Base-by-base conservation (phyloP, 1,284 basidiomycete genomes). In the Sphaerobolus stellatus region DNA sequence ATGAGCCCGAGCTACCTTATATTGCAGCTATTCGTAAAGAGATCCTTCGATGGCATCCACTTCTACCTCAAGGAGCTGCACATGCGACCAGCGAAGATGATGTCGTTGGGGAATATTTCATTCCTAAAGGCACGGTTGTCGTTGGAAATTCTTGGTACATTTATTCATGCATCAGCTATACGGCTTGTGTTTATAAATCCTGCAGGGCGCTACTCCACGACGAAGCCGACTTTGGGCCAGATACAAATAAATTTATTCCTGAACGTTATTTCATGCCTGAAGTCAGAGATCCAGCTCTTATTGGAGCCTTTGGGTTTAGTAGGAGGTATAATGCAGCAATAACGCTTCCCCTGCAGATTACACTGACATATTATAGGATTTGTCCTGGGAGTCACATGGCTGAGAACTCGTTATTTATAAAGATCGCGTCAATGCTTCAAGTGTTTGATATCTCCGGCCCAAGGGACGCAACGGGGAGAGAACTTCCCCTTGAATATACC, bases 1-100 rank as follows among this genome's bases (percentile, higher is more conserved):
- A 66, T 46, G 40, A 36, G 3, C 16, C n/a, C 14, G 16, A 27
- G 3, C 25, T 45, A 16, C 43, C 43, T 45, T 45, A 45, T 27
- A 25, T 27, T 5, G 9, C 2, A 16, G 43, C 43, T 16, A 16
- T 45, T 24, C 25, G 11, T 9, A 45, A 25, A 20, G 43, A 45
- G 25, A 16, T 25, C 16, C 11, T 45, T 25, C 43, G 43, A 27
- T 45, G 43, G 43, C 43, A 45, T 27, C 43, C 43, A 5, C 16
- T 25, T 4, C n/a, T 24, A 20, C 43, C 5, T 45, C 18, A 2
- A 16, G 3, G n/a, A 18, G 25, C 11, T 24, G 25, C 43, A 13
- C 25, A n/a, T n/a, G n/a, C n/a, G n/a, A 5, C 16, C 16, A 44
- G 13, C 41, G 25, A 27, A 24, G 43, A 45, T 13, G 11, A 4